These are phyloP conservation scores for Copromyces sp. DNA, from an alignment of 495 filamentous ascomycete species.

Conservation along the genomic window DNA sequence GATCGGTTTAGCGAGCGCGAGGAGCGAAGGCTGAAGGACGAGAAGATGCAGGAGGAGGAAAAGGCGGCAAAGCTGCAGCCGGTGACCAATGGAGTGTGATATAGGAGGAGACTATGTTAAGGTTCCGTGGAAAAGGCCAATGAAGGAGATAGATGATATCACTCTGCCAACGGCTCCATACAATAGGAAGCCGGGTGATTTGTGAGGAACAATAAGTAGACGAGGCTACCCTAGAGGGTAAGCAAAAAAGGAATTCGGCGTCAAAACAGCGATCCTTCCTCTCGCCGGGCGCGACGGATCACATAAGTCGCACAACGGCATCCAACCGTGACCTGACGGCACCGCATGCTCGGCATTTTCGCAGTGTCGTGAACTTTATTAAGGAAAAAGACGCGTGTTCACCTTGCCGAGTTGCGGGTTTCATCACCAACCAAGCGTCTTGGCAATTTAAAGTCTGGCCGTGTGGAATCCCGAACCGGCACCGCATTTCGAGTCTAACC, in stretches of 20 bases:
- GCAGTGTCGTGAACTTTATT: background rate
- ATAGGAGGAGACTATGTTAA: background rate
- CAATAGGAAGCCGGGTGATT: too few relatives aligned
- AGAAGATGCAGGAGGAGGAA: background rate
- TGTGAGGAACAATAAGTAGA: too few relatives aligned
- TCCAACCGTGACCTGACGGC: background rate
- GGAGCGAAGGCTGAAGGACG: slow-evolving; percentile 25
- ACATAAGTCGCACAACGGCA: background rate
- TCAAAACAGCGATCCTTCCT: background rate
- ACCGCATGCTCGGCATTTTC: background rate
- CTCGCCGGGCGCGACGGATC: background rate
- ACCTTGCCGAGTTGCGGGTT: background rate
- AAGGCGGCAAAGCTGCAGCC: slow-evolving; percentile 1
- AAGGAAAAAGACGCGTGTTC: background rate
- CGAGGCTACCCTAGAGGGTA: too few relatives aligned
- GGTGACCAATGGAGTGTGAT: background rate
- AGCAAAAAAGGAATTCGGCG: too few relatives aligned
- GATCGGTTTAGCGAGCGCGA: slow-evolving; percentile 52
- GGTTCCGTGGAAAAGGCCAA: too few relatives aligned
- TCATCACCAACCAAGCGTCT: background rate
- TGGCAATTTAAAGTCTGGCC: background rate
- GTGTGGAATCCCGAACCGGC: background rate
- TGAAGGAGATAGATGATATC: too few relatives aligned
- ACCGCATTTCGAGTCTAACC: background rate
- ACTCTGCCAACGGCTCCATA: too few relatives aligned